Percentiles rank a stretch among this genome's conserved stretches.
phyloP scores from a whole-genome alignment of 495 filamentous ascomycete genomes.

The Cudoniella acicularis region DNA sequence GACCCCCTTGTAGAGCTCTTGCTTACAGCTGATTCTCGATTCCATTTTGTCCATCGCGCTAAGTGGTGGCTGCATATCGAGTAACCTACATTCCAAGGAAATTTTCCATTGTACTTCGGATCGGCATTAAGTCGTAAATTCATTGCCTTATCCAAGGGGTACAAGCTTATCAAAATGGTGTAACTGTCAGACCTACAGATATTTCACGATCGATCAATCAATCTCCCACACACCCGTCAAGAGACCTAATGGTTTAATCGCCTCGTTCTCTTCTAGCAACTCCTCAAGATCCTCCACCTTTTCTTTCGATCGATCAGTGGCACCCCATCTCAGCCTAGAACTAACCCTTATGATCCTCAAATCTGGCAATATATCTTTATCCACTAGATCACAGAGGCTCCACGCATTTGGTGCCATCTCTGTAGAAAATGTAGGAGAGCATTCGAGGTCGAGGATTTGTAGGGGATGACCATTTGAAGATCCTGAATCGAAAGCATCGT shows the following conservation, averaged over 20 bases:
- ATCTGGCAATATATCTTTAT: slow-evolving; percentile 28
- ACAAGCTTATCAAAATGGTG: background rate
- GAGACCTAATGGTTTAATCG: slow-evolving; percentile 16
- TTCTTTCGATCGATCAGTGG: slow-evolving; percentile 6
- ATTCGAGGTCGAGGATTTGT: slow-evolving; percentile 33
- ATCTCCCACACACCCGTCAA: slow-evolving; percentile 1
- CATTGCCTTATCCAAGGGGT: too few relatives aligned
- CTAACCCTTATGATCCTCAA: slow-evolving; percentile 35
- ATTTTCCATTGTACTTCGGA: too few relatives aligned
- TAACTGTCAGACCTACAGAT: background rate
- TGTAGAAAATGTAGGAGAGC: slow-evolving; percentile 25
- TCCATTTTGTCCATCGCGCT: too few relatives aligned
- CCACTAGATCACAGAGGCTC: slow-evolving; percentile 34
- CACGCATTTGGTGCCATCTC: slow-evolving; percentile 30
- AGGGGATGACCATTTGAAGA: slow-evolving; percentile 31
- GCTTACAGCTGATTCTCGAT: too few relatives aligned
- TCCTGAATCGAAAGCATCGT: slow-evolving; percentile 29
- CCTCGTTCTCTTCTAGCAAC: slow-evolving; percentile 31
- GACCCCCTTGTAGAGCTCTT: too few relatives aligned
- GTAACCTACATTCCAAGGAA: too few relatives aligned
- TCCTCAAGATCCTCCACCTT: slow-evolving; percentile 35
- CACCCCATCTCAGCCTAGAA: slow-evolving; percentile 31
- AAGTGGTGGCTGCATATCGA: too few relatives aligned
- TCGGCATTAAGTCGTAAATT: too few relatives aligned
- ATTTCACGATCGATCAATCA: background rate